A percentile compares a stretch with the other conserved stretches of the same genome.
Conservation (phyloP, 306 rosid genomes). For the Pyrus communis region DNA sequence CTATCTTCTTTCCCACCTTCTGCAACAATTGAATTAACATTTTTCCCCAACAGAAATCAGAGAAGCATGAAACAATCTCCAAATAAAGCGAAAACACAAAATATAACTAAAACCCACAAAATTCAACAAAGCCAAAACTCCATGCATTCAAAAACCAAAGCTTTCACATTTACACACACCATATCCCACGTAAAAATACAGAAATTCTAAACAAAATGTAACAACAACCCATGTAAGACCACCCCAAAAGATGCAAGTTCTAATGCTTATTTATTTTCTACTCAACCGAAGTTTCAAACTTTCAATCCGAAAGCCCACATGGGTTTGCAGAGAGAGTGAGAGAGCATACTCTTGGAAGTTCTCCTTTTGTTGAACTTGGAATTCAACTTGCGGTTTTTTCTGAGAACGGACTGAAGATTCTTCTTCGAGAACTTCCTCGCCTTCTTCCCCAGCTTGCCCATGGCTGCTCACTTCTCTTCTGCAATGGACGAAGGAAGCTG, state of each 20-base stretch:
- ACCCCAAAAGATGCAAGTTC: background rate
- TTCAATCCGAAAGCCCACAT: background rate
- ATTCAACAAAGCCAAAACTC: background rate
- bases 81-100: background rate
- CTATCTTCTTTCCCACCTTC: constrained; percentile 26
- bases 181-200: background rate
- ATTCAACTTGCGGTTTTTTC: constrained; percentile 57
- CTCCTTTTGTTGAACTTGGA: constrained; percentile 79
- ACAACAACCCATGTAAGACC: background rate
- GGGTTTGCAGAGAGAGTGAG: background rate
- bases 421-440: constrained; percentile 92
- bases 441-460: constrained; percentile 91
- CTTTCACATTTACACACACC: background rate
- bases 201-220: background rate
- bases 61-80: background rate
- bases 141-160: background rate
- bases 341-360: constrained; percentile 62
- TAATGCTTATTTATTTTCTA: background rate
- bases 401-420: constrained; percentile 75
- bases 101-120: background rate
- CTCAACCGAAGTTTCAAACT: background rate
- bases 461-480: constrained; percentile 6
- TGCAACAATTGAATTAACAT: constrained; percentile 21
- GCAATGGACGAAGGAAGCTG: background rate
- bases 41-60: background rate